phyloP scores from a whole-genome alignment of 352 stramenopile genomes.

The Hyaloperonospora brassicae region DNA sequence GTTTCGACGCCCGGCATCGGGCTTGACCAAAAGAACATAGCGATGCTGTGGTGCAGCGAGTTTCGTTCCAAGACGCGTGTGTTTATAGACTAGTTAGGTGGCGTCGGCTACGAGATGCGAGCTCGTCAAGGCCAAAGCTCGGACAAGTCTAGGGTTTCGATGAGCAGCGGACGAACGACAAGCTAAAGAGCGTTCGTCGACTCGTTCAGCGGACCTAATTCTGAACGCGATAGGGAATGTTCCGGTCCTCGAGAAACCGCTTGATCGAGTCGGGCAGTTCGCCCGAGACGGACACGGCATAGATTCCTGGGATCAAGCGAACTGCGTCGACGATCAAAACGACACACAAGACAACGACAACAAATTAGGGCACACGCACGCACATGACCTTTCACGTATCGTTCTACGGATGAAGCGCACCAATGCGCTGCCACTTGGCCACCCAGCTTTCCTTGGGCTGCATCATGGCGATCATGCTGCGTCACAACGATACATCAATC shows the following conservation, averaged over 20 bases:
- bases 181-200: neutral
- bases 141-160: no score
- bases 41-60: neutral
- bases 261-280: slow-evolving; percentile 85
- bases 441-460: slow-evolving; percentile 86
- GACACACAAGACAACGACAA: neutral
- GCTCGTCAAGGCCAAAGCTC: no score
- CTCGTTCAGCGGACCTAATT: slow-evolving; percentile 20
- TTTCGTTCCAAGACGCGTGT: neutral
- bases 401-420: slow-evolving; percentile 21
- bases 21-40: slow-evolving; percentile 7
- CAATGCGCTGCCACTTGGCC: slow-evolving; percentile 84
- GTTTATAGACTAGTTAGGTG: neutral
- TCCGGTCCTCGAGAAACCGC: slow-evolving; percentile 79
- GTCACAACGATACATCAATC: slow-evolving; percentile 1
- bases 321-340: slow-evolving; percentile 27
- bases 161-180: neutral
- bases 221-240: slow-evolving; percentile 81
- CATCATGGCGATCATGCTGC: slow-evolving; percentile 87
- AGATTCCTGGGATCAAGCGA: slow-evolving; percentile 74
- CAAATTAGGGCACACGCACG: neutral
- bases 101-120: neutral
- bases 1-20: slow-evolving; percentile 13
- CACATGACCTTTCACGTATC: no score
- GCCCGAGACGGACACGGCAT: slow-evolving; percentile 81